These are phyloP conservation scores for Irineochytrium annulatum DNA, from an alignment of 192 early-diverging fungal species.

Conservation along the genomic window DNA sequence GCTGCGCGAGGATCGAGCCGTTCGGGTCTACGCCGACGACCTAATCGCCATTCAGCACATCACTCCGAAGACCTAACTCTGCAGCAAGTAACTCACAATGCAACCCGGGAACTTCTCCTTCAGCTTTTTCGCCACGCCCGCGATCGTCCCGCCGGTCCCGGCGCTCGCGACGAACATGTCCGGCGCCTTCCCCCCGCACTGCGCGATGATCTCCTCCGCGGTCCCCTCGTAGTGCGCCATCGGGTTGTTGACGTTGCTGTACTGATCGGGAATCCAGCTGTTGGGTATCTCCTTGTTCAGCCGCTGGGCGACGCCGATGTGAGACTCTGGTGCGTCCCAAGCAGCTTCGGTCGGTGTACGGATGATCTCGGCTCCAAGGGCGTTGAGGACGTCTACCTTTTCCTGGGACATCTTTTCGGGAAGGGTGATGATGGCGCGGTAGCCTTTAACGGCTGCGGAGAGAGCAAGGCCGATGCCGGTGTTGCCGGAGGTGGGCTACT, in stretches of 20 bases:
- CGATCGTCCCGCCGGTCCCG: constrained; percentile 97
- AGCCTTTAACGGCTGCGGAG: constrained; percentile 97
- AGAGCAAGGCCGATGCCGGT: constrained; percentile 98
- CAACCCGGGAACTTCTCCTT: constrained; percentile 89
- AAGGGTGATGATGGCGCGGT: constrained; percentile 95
- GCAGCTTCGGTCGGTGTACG: constrained; percentile 99
- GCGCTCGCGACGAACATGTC: constrained; percentile 96
- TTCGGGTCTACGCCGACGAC: constrained; percentile 93
- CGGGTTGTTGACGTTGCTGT: constrained; percentile 95
- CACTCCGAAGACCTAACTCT: background rate
- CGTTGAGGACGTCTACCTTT: constrained; percentile 98
- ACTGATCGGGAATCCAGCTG: constrained; percentile 97
- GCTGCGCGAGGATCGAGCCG: constrained; percentile 90
- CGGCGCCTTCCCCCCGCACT: constrained; percentile 82
- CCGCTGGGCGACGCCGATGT: constrained; percentile 92
- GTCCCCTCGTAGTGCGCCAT: constrained; percentile 92
- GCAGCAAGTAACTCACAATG: constrained; percentile 43
- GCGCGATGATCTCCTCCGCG: constrained; percentile 51
- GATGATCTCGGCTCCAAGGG: constrained; percentile 94
- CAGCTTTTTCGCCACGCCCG: constrained; percentile 88
- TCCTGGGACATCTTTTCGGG: constrained; percentile 99
- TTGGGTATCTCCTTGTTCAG: constrained; percentile 94
- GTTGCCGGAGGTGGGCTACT: constrained; percentile 92
- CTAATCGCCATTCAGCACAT: no score
- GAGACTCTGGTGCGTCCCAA: constrained; percentile 97